Base-by-base conservation (phyloP, 495 filamentous ascomycete genomes). In the Xylaria longipes region DNA sequence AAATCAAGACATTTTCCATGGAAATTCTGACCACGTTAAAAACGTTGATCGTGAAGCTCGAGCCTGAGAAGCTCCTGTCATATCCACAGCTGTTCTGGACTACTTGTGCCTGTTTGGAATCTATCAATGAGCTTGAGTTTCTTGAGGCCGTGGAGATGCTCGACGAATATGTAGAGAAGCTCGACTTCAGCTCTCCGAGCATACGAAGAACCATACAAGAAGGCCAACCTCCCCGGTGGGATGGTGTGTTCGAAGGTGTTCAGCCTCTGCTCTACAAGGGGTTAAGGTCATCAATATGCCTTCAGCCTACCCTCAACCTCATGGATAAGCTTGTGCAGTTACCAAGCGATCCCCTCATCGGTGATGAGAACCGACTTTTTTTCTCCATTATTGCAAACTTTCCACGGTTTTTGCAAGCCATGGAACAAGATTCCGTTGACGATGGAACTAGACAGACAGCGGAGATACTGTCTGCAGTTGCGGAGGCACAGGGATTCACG, bases 81-180 rank as follows among this genome's bases (percentile, higher is more conserved):
- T 97, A 95, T 72, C 95, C 96, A 8, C 94, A 98, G 75, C 83
- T 98, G 1, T 99, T 98, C 82, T 99, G 96, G 96, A 95, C 95
- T 1, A 97, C 93, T 2, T 97, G 94, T 76, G 95, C 96, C 35
- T 98, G 96, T 77, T 83, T 98, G 48, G 93, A 98, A 77, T 98
- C 96, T 1, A 94, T 97, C 71, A 94, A 97, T 71, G 96, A 98
- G 80, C 89, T 90, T 15, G 96, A 99, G 78, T 99, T 97, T 75
- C 87, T 95, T 68, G 95, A 97, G 75, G 94, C 92, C 56, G 83
- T 97, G 22, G 90, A 91, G 45, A 97, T 98, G 91, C 86, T 99
- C n/a, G 92, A 97, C 43, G 91, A 93, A 75, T 87, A 97, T 62
- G 78, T 99, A 46, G 87, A 89, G 74, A 95, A 95, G 72, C 84